These are phyloP conservation scores for Domatiomyces globalis DNA, from an alignment of 2,329 filamentous ascomycete species.

Conservation along the genomic window DNA sequence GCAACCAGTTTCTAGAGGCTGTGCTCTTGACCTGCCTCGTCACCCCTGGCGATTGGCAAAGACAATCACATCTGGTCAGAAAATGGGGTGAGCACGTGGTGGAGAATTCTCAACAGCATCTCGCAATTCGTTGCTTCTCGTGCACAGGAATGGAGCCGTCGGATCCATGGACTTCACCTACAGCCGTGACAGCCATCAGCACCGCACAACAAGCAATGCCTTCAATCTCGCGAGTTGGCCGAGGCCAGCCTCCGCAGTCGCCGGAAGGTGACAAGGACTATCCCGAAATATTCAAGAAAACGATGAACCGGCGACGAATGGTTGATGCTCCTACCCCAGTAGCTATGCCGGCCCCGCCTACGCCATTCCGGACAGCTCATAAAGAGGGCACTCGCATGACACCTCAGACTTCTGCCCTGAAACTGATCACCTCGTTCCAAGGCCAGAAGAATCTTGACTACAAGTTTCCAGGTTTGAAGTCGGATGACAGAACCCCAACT, in stretches of 20 bases:
- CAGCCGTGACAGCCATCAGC: constrained; percentile 33
- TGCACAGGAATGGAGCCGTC: constrained; percentile 75
- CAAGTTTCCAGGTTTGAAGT: constrained; percentile 45
- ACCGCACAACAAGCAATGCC: constrained; percentile 1
- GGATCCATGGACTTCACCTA: constrained; percentile 78
- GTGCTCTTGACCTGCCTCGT: constrained; percentile 73
- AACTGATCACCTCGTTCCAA: constrained; percentile 81
- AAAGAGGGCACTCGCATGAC: constrained; percentile 40
- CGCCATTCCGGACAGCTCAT: constrained; percentile 15
- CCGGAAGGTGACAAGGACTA: constrained; percentile 12
- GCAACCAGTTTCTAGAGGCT: constrained; percentile 84
- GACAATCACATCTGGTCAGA: constrained; percentile 71
- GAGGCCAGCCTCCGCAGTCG: constrained; percentile 21
- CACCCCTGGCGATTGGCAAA: constrained; percentile 76
- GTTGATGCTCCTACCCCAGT: constrained; percentile 42
- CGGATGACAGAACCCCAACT: constrained; percentile 55
- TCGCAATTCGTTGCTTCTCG: constrained; percentile 85
- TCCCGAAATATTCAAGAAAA: constrained; percentile 13
- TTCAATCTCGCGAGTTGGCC: background rate
- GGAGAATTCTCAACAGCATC: constrained; percentile 69
- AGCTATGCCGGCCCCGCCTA: constrained; percentile 23
- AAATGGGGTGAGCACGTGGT: constrained; percentile 94
- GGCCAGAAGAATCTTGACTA: constrained; percentile 35
- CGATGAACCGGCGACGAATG: constrained; percentile 12
- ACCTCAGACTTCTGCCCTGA: constrained; percentile 69